Evolutionary conservation across 805 yeast species (phyloP).

Genomic region (Pichia scutulata): DNA sequence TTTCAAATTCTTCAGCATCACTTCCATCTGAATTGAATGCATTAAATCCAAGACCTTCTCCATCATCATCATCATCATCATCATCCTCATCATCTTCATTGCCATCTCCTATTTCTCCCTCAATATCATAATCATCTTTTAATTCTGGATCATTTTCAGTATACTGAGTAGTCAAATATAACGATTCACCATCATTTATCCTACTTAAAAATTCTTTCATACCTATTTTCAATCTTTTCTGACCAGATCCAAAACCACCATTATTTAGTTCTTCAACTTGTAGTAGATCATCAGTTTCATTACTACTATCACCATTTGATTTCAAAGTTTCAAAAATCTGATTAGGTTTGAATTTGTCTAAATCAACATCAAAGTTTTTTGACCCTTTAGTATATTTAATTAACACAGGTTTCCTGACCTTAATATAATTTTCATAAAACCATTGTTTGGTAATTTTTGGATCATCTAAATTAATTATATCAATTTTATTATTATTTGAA

Average conservation of each 20-base stretch:
- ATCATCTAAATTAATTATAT: constrained; percentile 6
- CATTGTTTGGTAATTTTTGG: constrained; percentile 8
- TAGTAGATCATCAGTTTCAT: constrained; percentile 17
- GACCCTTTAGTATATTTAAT: constrained; percentile 1
- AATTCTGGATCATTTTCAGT: constrained; percentile 35
- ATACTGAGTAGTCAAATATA: constrained; percentile 68
- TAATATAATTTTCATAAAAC: constrained; percentile 13
- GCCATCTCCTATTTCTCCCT: constrained; percentile 17
- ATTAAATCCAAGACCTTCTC: constrained; percentile 11
- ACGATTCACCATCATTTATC: constrained; percentile 31
- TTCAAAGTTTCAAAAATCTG: constrained; percentile 9
- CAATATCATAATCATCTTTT: constrained; percentile 21
- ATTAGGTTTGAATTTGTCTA: constrained; percentile 7
- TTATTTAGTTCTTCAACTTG: constrained; percentile 51
- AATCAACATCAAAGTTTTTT: constrained; percentile 1
- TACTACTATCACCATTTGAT: not conserved
- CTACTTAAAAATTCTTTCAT: constrained; percentile 41
- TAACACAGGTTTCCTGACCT: constrained; percentile 10
- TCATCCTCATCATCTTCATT: constrained; percentile 21
- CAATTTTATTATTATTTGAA: constrained; percentile 1
- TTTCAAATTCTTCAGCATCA: not conserved
- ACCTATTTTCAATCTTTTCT: constrained; percentile 41
- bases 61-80: constrained; percentile 18
- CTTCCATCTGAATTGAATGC: not conserved
- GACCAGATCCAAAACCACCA: constrained; percentile 67